Evolutionary conservation across 2,329 filamentous ascomycete genomes (phyloP).

Genomic region (Apiospora koreana): DNA sequence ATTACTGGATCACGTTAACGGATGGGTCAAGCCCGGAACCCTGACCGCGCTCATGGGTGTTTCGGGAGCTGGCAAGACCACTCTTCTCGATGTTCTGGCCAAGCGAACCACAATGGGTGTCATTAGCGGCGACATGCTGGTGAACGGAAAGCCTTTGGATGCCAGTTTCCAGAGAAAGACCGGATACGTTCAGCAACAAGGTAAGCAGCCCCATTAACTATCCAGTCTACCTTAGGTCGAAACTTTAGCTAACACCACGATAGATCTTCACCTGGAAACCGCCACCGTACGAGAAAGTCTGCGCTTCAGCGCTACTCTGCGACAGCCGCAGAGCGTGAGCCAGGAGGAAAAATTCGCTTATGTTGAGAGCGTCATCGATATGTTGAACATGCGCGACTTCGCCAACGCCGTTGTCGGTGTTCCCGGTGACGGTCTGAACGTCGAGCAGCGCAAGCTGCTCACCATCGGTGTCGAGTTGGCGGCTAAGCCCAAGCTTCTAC

Average conservation of each 20-base stretch:
- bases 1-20: conserved; percentile 76
- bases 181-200: conserved; percentile 68
- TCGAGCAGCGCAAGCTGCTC: conserved; percentile 52
- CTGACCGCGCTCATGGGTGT: conserved; percentile 79
- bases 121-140: conserved; percentile 68
- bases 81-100: conserved; percentile 69
- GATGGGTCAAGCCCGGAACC: conserved; percentile 89
- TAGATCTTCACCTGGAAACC: conserved; percentile 64
- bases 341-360: conserved; percentile 64
- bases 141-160: conserved; percentile 64
- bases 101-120: conserved; percentile 72
- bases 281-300: conserved; percentile 68
- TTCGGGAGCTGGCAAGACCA: conserved; percentile 73
- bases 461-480: conserved; percentile 76
- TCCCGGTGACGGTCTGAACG: conserved; percentile 59
- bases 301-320: conserved; percentile 63
- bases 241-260: neutral
- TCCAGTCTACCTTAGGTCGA: too few relatives aligned
- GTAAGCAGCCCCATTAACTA: neutral
- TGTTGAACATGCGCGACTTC: conserved; percentile 67
- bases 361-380: conserved; percentile 67
- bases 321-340: conserved; percentile 60
- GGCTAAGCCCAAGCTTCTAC: conserved; percentile 68
- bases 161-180: conserved; percentile 69
- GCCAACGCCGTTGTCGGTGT: conserved; percentile 71